Evolutionary conservation across 1,284 basidiomycete genomes (phyloP), one percentile per base, ranked within the genome.

Genomic region (Pascua sp.): DNA sequence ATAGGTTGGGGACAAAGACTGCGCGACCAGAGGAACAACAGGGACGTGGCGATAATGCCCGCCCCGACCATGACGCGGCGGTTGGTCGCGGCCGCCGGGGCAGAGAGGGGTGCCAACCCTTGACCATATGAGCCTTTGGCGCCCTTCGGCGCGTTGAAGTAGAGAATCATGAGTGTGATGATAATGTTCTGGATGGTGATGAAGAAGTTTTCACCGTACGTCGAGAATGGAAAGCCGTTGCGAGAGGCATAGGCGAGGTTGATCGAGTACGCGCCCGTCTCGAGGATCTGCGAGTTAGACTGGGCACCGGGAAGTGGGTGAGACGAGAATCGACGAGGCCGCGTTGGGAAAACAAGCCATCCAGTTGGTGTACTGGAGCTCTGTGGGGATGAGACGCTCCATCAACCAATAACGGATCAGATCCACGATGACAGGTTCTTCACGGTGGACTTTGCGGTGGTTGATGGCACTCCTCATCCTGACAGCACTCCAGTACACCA

Each of bases 131-230:
- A 16, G 8, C 42, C 24, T 32, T 32, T 32, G 24, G 53, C 8
- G 15, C 48, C 40, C 43, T 51, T 54, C 0, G 63, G 54, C 0
- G 61, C 52, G 1, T 70, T 66, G 59, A 67, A 87, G 72, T 80
- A 79, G 45, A 90, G 81, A 72, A 94, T 91, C 68, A 91, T 85
- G 64, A 90, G 80, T 37, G 88, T 90, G 73, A 93, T 89, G 76
- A 88, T 64, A 63, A 86, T 80, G 77, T 93, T 92, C 74, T 93
- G 90, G 47, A 90, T 68, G 24, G 89, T 86, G 53, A 95, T 82
- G 82, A 93, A 93, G 60, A 90, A 74, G 79, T 92, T 94, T 76
- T 95, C 91, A 69, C 94, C 94, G 64, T 96, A 98, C 1, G 94
- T 96, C 41, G 89, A 91, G 81, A 96, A 94, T 0, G 94, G 91